A percentile compares a stretch with the other conserved stretches of the same genome.
Evolutionary conservation across 2,329 filamentous ascomycete genomes (phyloP).

Genomic region (Fusarium drepaniforme): DNA sequence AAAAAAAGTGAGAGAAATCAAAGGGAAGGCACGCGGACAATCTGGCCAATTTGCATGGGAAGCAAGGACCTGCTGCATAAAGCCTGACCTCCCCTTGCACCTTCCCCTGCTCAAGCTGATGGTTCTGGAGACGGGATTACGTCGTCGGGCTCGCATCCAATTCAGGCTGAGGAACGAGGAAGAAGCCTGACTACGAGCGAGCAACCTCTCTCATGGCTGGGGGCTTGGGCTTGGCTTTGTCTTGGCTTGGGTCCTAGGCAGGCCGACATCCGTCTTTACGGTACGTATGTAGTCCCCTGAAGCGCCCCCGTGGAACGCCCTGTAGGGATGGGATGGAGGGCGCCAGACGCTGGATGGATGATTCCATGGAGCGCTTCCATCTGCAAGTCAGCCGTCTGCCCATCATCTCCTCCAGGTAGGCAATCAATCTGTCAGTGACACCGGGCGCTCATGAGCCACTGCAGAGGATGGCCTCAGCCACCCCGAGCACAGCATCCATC

Average conservation of each 20-base stretch:
- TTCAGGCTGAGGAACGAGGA: slow-evolving; percentile 1
- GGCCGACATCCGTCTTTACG: background rate
- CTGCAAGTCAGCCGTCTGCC: background rate
- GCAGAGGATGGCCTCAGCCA: slow-evolving; percentile 24
- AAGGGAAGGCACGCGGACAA: slow-evolving; percentile 12
- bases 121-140: slow-evolving; percentile 5
- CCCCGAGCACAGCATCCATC: slow-evolving; percentile 1
- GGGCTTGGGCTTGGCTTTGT: slow-evolving; percentile 8
- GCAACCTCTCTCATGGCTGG: background rate
- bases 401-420: background rate
- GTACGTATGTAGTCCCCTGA: slow-evolving; percentile 5
- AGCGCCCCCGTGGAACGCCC: slow-evolving; percentile 15
- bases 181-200: too few species aligned
- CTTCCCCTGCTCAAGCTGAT: slow-evolving; percentile 22
- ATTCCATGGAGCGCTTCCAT: slow-evolving; percentile 3
- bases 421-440: slow-evolving; percentile 13
- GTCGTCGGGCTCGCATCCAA: slow-evolving; percentile 9
- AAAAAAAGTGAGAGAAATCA: background rate
- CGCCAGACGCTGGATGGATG: background rate
- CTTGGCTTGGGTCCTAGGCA: slow-evolving; percentile 10
- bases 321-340: background rate
- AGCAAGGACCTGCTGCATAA: slow-evolving; percentile 2
- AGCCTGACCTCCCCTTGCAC: slow-evolving; percentile 22
- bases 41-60: background rate
- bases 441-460: slow-evolving; percentile 28